phyloP scores from a whole-genome alignment of 148 eudicot genomes.

The Euryodendron excelsum region DNA sequence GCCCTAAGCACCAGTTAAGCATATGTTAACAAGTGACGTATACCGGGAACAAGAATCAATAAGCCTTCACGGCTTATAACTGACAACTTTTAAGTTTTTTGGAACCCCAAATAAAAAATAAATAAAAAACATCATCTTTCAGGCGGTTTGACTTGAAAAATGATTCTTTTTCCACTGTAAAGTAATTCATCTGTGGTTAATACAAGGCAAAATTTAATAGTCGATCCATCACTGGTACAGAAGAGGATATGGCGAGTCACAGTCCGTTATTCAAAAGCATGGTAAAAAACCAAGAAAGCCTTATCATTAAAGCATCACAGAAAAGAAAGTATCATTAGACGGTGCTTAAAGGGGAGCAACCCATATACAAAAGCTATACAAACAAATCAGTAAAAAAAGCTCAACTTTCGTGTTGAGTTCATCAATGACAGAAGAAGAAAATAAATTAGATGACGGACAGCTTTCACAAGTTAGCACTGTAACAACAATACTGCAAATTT shows the following conservation, averaged over 20 bases:
- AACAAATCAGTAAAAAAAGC: no score
- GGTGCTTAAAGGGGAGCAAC: no score
- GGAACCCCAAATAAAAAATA: not conserved
- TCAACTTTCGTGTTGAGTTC: no score
- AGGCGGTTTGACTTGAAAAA: not conserved
- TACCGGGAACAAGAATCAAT: not conserved
- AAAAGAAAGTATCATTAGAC: no score
- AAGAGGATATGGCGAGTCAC: not conserved
- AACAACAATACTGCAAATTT: not conserved
- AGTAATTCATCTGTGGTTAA: not conserved
- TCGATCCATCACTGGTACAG: not conserved
- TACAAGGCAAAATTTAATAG: not conserved
- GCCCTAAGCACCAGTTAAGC: not conserved
- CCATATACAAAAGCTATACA: no score
- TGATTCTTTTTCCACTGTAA: not conserved
- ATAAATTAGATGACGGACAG: not conserved
- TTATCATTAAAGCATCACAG: not conserved
- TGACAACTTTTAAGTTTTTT: not conserved
- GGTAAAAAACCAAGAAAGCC: not conserved
- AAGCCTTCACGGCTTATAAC: not conserved
- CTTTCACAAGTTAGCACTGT: not conserved
- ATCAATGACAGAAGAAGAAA: no score
- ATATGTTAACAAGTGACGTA: not conserved
- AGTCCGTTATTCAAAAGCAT: not conserved
- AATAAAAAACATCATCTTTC: not conserved